phyloP scores from a whole-genome alignment of 2,329 filamentous ascomycete genomes.

The Scedosporium boydii region DNA sequence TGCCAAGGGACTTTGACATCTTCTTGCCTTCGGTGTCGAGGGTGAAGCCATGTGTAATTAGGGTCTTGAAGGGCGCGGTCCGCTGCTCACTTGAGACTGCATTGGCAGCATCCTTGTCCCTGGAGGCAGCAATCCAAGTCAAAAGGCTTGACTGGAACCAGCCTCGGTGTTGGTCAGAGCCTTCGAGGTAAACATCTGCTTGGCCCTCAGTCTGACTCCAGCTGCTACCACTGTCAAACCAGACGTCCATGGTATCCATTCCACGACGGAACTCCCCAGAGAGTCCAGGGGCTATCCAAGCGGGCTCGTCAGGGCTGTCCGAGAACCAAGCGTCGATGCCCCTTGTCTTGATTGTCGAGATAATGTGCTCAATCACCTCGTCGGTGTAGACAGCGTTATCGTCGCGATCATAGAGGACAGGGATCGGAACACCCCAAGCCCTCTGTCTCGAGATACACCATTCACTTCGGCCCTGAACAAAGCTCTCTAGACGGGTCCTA shows the following conservation, averaged over 20 bases:
- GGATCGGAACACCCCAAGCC: slow-evolving; percentile 94
- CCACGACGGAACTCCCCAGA: slow-evolving; percentile 59
- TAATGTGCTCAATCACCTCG: slow-evolving; percentile 75
- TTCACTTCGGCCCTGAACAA: slow-evolving; percentile 78
- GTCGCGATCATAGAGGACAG: slow-evolving; percentile 67
- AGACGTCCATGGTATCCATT: slow-evolving; percentile 96
- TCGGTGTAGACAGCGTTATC: slow-evolving; percentile 71
- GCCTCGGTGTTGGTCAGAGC: slow-evolving; percentile 89
- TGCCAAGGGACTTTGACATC: slow-evolving; percentile 97
- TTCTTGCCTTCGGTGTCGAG: slow-evolving; percentile 86
- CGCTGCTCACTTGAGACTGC: neutral
- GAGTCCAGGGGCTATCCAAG: slow-evolving; percentile 65
- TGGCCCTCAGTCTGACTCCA: slow-evolving; percentile 56
- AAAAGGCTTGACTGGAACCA: slow-evolving; percentile 98
- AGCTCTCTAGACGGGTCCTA: slow-evolving; percentile 67
- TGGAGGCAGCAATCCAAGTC: slow-evolving; percentile 62
- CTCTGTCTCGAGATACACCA: slow-evolving; percentile 98
- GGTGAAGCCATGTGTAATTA: slow-evolving; percentile 95
- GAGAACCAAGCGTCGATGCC: slow-evolving; percentile 95
- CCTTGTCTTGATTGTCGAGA: slow-evolving; percentile 63
- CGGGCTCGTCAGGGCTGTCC: slow-evolving; percentile 62
- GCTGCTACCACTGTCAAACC: slow-evolving; percentile 96
- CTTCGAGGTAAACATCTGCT: slow-evolving; percentile 88
- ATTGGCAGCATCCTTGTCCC: neutral
- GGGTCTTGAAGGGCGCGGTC: slow-evolving; percentile 64